Conservation (phyloP, 257 asterid genomes). For the Solanum gandarillasii region DNA sequence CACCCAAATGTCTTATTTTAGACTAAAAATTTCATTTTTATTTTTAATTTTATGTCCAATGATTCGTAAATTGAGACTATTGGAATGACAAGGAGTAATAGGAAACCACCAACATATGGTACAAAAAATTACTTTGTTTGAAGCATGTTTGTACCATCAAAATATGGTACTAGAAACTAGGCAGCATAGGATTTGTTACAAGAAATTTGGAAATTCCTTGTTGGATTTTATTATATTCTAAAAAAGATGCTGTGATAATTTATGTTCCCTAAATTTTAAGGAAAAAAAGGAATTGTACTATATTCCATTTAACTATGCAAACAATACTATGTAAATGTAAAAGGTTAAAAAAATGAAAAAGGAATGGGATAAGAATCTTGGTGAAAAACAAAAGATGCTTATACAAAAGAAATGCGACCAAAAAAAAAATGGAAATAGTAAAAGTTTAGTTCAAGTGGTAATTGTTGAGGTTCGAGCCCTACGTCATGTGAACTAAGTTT, state of each 20-base stretch:
- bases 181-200: neutral
- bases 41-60: neutral
- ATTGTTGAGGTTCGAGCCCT: neutral
- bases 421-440: neutral
- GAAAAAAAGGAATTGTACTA: neutral
- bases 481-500: neutral
- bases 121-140: neutral
- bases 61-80: neutral
- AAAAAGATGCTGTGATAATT: neutral
- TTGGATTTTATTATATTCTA: neutral
- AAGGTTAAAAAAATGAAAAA: neutral
- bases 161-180: neutral
- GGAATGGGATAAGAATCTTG: neutral
- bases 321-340: neutral
- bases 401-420: neutral
- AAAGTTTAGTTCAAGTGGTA: neutral
- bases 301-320: neutral
- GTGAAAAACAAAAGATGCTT: neutral
- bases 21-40: neutral
- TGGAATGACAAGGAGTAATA: neutral
- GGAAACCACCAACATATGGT: neutral
- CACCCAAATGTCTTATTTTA: neutral
- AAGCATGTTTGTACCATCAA: neutral
- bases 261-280: neutral
- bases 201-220: neutral